These are phyloP conservation scores for Aureobasidium melanogenum DNA, from an alignment of 2,329 filamentous ascomycete species.

Conservation along the genomic window DNA sequence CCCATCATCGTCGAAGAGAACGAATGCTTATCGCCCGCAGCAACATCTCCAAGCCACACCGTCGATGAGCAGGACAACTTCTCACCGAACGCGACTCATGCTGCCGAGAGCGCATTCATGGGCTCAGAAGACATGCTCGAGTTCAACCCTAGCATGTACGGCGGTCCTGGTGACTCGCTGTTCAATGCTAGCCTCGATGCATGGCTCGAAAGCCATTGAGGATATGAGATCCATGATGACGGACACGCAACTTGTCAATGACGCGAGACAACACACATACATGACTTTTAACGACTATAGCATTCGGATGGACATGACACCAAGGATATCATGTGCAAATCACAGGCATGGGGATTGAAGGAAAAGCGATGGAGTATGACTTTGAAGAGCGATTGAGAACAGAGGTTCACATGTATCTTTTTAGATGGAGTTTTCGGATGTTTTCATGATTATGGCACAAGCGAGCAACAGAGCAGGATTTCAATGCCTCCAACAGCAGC, in stretches of 20 bases:
- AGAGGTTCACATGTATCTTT: background rate
- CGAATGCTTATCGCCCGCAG: slow-evolving; percentile 11
- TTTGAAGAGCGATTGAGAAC: background rate
- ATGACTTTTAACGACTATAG: slow-evolving; percentile 3
- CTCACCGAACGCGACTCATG: background rate
- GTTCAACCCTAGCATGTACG: slow-evolving; percentile 11
- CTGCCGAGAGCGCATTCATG: slow-evolving; percentile 11
- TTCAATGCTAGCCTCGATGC: slow-evolving; percentile 10
- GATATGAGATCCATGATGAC: background rate
- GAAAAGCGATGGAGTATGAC: background rate
- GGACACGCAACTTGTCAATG: background rate
- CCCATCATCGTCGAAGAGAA: slow-evolving; percentile 7
- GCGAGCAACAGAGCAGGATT: slow-evolving; percentile 1
- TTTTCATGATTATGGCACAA: background rate
- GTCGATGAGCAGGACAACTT: slow-evolving; percentile 1
- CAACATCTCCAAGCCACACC: background rate
- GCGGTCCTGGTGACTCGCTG: slow-evolving; percentile 1
- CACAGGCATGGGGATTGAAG: background rate
- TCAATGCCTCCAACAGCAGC: background rate
- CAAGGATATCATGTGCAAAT: background rate
- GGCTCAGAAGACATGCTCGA: slow-evolving; percentile 10
- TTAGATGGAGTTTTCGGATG: background rate
- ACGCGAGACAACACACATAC: background rate
- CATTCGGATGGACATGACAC: background rate
- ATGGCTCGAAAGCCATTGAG: slow-evolving; percentile 9